Evolutionary conservation across 1,284 basidiomycete genomes (phyloP), one percentile per base, ranked within the genome.

Genomic region (Cryptococcus amylolentus): DNA sequence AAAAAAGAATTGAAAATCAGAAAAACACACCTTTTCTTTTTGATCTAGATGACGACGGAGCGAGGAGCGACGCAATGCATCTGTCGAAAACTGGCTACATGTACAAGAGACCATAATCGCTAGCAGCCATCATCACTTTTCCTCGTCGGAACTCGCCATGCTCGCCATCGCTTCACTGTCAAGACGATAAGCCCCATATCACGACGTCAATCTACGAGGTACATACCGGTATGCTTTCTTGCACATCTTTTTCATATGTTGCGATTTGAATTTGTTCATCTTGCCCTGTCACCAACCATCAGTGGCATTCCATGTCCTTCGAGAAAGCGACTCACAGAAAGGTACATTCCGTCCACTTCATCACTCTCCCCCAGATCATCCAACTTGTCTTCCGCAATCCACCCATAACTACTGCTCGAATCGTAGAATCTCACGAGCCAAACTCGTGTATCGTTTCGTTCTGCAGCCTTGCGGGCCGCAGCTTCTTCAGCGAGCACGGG

Each of bases 361-460:
- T 47, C 23, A 46, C 35, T 20, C 38, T 16, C 23, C 5, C 84
- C 84, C 1, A 89, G 74, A 51, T 81, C 58, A 26, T 81, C 78
- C 13, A 89, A 73, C 54, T 79, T 80, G 38, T 80, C 80, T 16
- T 75, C 57, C 4, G 77, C 67, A 12, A 86, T 77, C 78, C 81
- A 84, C 70, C 82, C 82, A 83, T 84, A 89, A 52, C 83, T 83
- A 49, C 76, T 75, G 2, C 76, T 65, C 52, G 81, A 81, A 67
- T 89, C 88, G 69, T 81, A 89, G 75, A 88, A 91, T 51, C 83
- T 83, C 16, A 89, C 80, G 43, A 88, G 80, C 64, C 58, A 83
- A 51, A 54, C 75, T 8, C 67, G 73, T 23, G 79, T 77, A 3
- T 47, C 59, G 12, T 39, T 49, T 5, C 54, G 48, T 44, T 52